These are phyloP conservation scores for Aspergillus costaricaensis DNA, from an alignment of 2,329 filamentous ascomycete genomes.

Conservation along the genomic window DNA sequence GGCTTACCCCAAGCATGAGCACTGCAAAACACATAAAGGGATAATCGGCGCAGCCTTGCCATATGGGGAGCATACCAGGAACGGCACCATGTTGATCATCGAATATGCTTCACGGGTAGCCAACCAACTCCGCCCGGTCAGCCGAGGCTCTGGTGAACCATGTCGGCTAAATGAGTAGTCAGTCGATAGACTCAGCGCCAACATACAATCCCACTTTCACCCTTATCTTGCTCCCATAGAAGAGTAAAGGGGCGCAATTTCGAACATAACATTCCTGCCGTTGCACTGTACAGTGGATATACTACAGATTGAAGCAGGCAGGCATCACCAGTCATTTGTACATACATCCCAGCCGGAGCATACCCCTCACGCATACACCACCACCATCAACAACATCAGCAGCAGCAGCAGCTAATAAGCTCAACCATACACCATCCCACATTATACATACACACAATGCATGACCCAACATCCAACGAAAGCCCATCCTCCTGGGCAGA, in stretches of 20 bases:
- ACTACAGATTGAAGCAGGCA: too few relatives aligned
- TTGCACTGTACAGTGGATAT: background rate
- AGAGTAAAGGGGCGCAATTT: background rate
- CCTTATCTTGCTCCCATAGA: background rate
- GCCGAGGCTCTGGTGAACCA: background rate
- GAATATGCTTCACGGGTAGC: background rate
- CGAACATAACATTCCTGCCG: background rate
- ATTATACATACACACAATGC: background rate
- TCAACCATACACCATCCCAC: background rate
- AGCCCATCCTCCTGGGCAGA: slow-evolving; percentile 28
- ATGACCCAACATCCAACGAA: background rate
- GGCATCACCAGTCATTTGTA: too few relatives aligned
- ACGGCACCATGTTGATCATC: background rate
- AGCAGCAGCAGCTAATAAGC: background rate
- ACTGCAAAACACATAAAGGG: background rate
- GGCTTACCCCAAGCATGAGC: background rate
- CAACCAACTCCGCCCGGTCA: slow-evolving; percentile 1
- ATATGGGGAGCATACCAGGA: background rate
- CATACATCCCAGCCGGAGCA: too few relatives aligned
- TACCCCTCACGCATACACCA: too few relatives aligned
- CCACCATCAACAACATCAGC: background rate
- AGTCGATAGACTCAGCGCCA: background rate
- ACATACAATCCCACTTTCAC: background rate
- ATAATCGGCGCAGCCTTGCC: background rate
- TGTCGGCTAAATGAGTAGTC: background rate